Evolutionary conservation across 352 stramenopile species (phyloP).

Genomic region (Phytophthora fragariae): DNA sequence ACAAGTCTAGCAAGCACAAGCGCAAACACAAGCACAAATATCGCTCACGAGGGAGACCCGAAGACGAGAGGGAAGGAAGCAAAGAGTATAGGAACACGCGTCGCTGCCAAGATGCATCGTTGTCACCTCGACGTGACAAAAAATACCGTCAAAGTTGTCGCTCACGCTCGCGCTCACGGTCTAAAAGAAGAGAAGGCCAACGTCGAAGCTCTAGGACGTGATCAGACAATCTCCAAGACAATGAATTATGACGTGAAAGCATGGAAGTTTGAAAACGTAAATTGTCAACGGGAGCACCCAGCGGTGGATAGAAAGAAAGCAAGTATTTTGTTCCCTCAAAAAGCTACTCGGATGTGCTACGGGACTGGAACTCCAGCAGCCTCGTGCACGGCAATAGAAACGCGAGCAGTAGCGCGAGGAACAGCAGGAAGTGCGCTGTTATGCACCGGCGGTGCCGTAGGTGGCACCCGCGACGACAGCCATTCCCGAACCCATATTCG

Average conservation of each 20-base stretch:
- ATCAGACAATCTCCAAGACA: not conserved
- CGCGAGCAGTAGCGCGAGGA: conserved; percentile 40
- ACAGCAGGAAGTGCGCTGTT: conserved; percentile 43
- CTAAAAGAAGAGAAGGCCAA: not conserved
- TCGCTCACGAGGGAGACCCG: conserved; percentile 17
- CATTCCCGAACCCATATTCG: conserved; percentile 47
- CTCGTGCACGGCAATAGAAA: conserved; percentile 41
- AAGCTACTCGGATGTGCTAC: conserved; percentile 10
- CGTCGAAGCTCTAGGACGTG: conserved; percentile 2
- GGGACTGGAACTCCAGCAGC: conserved; percentile 33
- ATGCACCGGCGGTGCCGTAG: conserved; percentile 48
- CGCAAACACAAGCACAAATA: conserved; percentile 24
- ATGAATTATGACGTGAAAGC: not conserved
- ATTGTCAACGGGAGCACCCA: not conserved
- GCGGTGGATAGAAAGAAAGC: not conserved
- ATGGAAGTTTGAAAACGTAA: too few relatives aligned
- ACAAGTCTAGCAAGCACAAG: conserved; percentile 33
- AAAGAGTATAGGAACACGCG: not conserved
- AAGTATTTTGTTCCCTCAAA: not conserved
- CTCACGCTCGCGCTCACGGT: conserved; percentile 24
- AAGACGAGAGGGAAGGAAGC: conserved; percentile 8
- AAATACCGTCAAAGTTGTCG: not conserved
- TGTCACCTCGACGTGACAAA: conserved; percentile 4
- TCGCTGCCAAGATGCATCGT: conserved; percentile 17
- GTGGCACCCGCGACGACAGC: conserved; percentile 42